phyloP scores from a whole-genome alignment of 331 rosid species.

The Quercus tomentella region DNA sequence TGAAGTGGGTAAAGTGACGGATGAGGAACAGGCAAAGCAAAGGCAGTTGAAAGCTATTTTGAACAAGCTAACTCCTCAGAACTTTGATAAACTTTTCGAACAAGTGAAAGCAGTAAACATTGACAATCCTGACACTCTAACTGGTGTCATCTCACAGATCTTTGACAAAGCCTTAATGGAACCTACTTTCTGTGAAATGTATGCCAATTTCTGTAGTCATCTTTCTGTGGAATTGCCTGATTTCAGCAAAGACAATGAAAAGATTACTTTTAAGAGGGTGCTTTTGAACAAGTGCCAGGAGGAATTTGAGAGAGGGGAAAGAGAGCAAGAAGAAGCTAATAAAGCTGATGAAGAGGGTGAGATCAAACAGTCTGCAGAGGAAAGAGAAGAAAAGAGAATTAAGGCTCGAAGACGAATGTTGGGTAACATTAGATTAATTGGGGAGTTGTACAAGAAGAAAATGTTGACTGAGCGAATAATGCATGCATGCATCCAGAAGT shows the following conservation, averaged over 20 bases:
- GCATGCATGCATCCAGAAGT: slow-evolving; percentile 82
- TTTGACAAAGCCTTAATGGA: slow-evolving; percentile 96
- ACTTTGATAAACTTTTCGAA: slow-evolving; percentile 87
- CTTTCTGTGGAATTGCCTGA: slow-evolving; percentile 80
- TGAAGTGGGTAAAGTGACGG: slow-evolving; percentile 76
- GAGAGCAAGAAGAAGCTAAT: slow-evolving; percentile 88
- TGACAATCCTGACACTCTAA: slow-evolving; percentile 66
- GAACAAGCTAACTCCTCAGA: slow-evolving; percentile 93
- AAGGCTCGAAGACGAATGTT: slow-evolving; percentile 93
- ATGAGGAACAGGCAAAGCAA: slow-evolving; percentile 76
- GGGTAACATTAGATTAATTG: slow-evolving; percentile 93
- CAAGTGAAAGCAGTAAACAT: slow-evolving; percentile 89
- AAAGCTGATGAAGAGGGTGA: slow-evolving; percentile 80
- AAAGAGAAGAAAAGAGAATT: slow-evolving; percentile 71
- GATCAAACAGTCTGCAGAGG: slow-evolving; percentile 59
- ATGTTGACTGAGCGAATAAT: slow-evolving; percentile 96
- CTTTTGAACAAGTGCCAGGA: slow-evolving; percentile 90
- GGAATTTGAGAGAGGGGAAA: slow-evolving; percentile 96
- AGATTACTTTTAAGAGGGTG: slow-evolving; percentile 80
- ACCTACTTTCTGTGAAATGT: slow-evolving; percentile 99
- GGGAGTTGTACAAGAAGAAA: slow-evolving; percentile 86
- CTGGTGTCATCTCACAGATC: slow-evolving; percentile 90
- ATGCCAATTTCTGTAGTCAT: slow-evolving; percentile 80
- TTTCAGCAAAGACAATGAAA: slow-evolving; percentile 70
- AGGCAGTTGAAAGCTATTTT: slow-evolving; percentile 84